A percentile compares a stretch with the other conserved stretches of the same genome.
phyloP scores from a whole-genome alignment of 305 asterid species.

The Lippia alba region DNA sequence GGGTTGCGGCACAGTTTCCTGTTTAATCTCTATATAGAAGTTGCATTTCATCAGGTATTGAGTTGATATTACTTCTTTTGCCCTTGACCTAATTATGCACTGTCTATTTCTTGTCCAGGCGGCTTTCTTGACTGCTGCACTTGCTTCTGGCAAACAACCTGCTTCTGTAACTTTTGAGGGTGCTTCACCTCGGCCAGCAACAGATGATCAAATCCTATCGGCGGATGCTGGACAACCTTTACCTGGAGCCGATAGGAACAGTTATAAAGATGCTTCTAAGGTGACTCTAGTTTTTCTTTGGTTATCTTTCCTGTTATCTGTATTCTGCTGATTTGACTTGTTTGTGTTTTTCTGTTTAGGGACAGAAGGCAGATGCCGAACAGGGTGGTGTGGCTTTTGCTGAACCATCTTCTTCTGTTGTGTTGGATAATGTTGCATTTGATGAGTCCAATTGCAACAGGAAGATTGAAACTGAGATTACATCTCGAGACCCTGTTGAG shows the following conservation, averaged over 20 bases:
- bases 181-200: constrained; percentile 52
- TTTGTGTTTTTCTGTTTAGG: constrained; percentile 28
- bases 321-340: constrained; percentile 22
- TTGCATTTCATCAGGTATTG: constrained; percentile 15
- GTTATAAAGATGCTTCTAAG: constrained; percentile 47
- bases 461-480: constrained; percentile 42
- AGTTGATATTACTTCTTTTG: constrained; percentile 14
- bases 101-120: constrained; percentile 57
- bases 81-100: constrained; percentile 14
- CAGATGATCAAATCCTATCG: constrained; percentile 36
- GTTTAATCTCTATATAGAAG: constrained; percentile 9
- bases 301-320: constrained; percentile 24
- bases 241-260: constrained; percentile 42
- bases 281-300: constrained; percentile 41
- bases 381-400: constrained; percentile 40
- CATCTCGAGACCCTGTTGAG: constrained; percentile 38
- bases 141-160: constrained; percentile 63
- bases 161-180: constrained; percentile 49
- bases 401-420: constrained; percentile 38
- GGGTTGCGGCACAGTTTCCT: background rate
- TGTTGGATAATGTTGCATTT: constrained; percentile 33
- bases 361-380: constrained; percentile 54
- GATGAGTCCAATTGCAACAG: constrained; percentile 38
- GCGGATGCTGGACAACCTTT: constrained; percentile 42
- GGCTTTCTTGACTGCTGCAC: constrained; percentile 74